Evolutionary conservation across 176 grass and related monocot genomes (phyloP).

Genomic region (Saccharum officinarum): DNA sequence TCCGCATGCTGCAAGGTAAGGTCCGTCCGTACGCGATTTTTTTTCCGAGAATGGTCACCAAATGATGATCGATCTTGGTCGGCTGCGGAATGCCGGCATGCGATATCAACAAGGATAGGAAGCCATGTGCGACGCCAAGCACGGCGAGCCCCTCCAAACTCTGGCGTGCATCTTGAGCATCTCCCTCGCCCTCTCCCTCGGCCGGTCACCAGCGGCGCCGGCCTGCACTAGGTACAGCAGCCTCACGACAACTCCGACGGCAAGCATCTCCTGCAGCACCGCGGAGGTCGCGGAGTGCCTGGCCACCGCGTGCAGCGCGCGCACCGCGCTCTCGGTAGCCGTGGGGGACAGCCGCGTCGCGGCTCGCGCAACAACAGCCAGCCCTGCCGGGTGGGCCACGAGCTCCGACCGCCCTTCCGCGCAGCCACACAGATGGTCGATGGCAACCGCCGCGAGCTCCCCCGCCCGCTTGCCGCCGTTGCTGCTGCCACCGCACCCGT

Average conservation of each 20-base stretch:
- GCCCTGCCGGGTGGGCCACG: conserved; percentile 67
- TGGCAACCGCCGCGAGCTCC: conserved; percentile 51
- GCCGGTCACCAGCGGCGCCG: conserved; percentile 40
- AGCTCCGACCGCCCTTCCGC: conserved; percentile 72
- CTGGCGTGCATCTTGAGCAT: conserved; percentile 79
- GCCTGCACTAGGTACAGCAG: conserved; percentile 71
- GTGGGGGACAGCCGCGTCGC: conserved; percentile 49
- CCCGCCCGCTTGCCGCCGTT: conserved; percentile 24
- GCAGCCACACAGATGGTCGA: conserved; percentile 75
- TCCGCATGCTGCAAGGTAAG: no score
- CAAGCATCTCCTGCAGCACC: conserved; percentile 84
- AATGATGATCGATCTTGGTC: background rate
- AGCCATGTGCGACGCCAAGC: conserved; percentile 51
- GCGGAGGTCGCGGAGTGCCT: conserved; percentile 47
- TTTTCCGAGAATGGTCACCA: background rate
- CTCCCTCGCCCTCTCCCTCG: conserved; percentile 72
- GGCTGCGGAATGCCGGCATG: background rate
- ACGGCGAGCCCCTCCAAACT: conserved; percentile 80
- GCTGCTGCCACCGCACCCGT: conserved; percentile 8
- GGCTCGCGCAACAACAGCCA: conserved; percentile 56
- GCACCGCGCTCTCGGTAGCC: conserved; percentile 57
- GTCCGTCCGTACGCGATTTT: no score
- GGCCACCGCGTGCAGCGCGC: conserved; percentile 60
- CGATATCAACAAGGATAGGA: conserved; percentile 71
- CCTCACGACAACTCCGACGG: conserved; percentile 63